Conservation (phyloP, 1,284 basidiomycete species). For the Ceratobasidium sp. region DNA sequence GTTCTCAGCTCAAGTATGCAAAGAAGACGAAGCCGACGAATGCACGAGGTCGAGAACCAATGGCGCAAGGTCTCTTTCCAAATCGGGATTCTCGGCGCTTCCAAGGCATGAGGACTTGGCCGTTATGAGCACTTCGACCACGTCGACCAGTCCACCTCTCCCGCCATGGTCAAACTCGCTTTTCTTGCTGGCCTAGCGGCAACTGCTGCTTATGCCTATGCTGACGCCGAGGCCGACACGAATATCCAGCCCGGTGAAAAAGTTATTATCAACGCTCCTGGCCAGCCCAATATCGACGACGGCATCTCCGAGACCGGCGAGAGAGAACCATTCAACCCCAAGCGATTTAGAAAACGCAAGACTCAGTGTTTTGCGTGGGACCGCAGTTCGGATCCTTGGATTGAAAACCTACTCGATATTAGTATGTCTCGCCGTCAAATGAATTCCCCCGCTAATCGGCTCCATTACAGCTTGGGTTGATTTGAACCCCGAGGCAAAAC, state of each 20-base stretch:
- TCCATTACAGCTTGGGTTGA: conserved; percentile 63
- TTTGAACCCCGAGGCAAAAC: conserved; percentile 59
- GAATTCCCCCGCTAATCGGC: neutral
- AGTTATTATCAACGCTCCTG: conserved; percentile 30
- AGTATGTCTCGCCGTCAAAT: neutral
- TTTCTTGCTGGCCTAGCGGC: conserved; percentile 9
- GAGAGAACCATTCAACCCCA: conserved; percentile 34
- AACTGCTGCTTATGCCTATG: conserved; percentile 3
- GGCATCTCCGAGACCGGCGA: conserved; percentile 23
- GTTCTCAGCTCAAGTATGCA: neutral
- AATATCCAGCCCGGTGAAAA: conserved; percentile 30
- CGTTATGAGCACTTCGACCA: neutral
- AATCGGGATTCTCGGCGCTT: conserved; percentile 5
- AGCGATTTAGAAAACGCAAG: conserved; percentile 24
- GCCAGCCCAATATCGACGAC: conserved; percentile 28
- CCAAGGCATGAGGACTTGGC: neutral
- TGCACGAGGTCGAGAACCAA: conserved; percentile 11
- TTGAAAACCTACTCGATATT: conserved; percentile 31
- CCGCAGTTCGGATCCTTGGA: conserved; percentile 28
- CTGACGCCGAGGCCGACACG: no score
- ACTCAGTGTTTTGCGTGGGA: conserved; percentile 34
- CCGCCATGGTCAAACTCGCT: conserved; percentile 17
- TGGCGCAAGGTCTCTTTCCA: neutral
- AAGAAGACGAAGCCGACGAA: conserved; percentile 3
- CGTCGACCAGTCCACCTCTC: neutral